A percentile compares a stretch with the other conserved stretches of the same genome.
Evolutionary conservation across 805 yeast genomes (phyloP).

Genomic region (Hanseniaspora pseudoguilliermondii): DNA sequence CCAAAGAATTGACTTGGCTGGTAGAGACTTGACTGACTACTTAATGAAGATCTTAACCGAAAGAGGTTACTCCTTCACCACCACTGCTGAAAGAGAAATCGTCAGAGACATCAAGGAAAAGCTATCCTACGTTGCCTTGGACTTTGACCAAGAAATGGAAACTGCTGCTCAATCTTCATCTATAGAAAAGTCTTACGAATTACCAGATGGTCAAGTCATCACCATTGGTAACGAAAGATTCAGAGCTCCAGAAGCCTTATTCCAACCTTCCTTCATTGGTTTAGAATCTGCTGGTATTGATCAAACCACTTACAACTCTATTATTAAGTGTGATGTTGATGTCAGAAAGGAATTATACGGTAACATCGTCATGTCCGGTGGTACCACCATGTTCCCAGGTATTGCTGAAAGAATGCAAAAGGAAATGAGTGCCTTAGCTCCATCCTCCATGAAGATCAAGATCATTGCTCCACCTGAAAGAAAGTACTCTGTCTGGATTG

Average conservation of each 20-base stretch:
- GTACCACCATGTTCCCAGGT: conserved; percentile 99
- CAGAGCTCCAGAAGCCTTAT: conserved; percentile 99
- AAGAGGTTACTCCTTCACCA: conserved; percentile 98
- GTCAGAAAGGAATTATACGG: conserved; percentile 98
- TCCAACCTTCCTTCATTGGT: conserved; percentile 89
- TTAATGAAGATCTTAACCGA: conserved; percentile 96
- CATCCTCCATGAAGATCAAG: conserved; percentile 99
- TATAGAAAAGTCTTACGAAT: conserved; percentile 96
- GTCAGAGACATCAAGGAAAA: conserved; percentile 85
- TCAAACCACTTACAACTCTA: conserved; percentile 64
- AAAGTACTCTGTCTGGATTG: conserved; percentile 99
- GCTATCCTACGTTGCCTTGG: conserved; percentile 97
- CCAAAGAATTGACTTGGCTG: conserved; percentile 96
- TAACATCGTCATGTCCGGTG: conserved; percentile 99
- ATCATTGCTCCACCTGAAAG: conserved; percentile 99
- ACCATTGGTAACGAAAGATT: conserved; percentile 99
- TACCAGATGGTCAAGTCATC: conserved; percentile 99
- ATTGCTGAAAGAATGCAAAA: conserved; percentile 99
- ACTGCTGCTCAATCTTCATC: conserved; percentile 97
- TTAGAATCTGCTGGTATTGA: conserved; percentile 98
- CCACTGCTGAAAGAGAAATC: conserved; percentile 98
- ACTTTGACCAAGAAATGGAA: conserved; percentile 98
- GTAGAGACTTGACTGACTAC: conserved; percentile 98
- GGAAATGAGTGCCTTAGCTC: conserved; percentile 98
- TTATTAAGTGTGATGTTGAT: conserved; percentile 98